These are phyloP conservation scores for Odontarrhena argentea DNA, from an alignment of 345 rosid genomes.

Conservation along the genomic window DNA sequence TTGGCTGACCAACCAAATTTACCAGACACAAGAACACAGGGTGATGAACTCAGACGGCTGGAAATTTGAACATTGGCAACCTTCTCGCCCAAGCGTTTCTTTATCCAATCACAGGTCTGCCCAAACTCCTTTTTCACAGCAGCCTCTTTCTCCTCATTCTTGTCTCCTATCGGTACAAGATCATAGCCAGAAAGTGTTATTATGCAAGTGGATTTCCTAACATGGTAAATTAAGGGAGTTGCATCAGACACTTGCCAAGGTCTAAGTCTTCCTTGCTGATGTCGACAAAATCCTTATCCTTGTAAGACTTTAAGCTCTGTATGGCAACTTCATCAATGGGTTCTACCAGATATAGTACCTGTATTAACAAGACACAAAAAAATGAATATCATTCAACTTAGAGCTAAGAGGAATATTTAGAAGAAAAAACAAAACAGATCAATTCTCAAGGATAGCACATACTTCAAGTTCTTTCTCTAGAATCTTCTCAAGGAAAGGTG, in stretches of 20 bases:
- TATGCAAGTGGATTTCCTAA: slow-evolving; percentile 13
- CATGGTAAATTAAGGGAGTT: not conserved
- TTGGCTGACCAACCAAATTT: slow-evolving; percentile 99
- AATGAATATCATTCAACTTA: slow-evolving; percentile 22
- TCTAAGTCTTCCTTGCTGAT: slow-evolving; percentile 98
- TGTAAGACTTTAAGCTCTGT: slow-evolving; percentile 86
- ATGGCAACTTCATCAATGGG: slow-evolving; percentile 94
- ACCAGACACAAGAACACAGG: slow-evolving; percentile 93
- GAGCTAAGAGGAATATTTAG: not conserved
- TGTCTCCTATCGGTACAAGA: slow-evolving; percentile 64
- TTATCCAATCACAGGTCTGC: slow-evolving; percentile 95
- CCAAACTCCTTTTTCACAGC: slow-evolving; percentile 76
- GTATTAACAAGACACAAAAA: slow-evolving; percentile 13
- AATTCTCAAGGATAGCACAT: slow-evolving; percentile 30
- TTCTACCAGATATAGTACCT: slow-evolving; percentile 89
- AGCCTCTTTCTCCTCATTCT: slow-evolving; percentile 87
- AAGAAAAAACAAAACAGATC: slow-evolving; percentile 4
- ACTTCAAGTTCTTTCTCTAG: slow-evolving; percentile 86
- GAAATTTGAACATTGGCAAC: slow-evolving; percentile 93
- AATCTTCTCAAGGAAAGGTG: slow-evolving; percentile 96
- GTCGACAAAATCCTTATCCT: slow-evolving; percentile 93
- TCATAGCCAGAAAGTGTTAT: slow-evolving; percentile 24
- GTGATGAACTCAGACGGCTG: slow-evolving; percentile 86
- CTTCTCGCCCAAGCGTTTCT: slow-evolving; percentile 80
- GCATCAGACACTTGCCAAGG: slow-evolving; percentile 54